Base-by-base conservation (phyloP, 2,329 filamentous ascomycete genomes). In the Phoma sp. region DNA sequence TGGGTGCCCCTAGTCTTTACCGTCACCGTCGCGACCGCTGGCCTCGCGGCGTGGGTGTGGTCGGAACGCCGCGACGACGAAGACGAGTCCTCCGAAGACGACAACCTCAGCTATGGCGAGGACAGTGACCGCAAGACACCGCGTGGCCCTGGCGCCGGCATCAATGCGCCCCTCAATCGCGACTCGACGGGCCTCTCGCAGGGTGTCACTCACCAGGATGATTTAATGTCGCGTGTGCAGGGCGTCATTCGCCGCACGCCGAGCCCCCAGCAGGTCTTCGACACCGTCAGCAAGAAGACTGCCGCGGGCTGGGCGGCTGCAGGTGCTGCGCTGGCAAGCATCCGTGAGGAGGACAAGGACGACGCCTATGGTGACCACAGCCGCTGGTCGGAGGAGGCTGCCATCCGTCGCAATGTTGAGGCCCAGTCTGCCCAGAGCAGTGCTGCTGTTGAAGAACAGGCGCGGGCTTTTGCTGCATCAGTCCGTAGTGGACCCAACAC, bases 21-120 rank as follows among this genome's bases (percentile, higher is more conserved):
- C 44, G 86, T 96, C 54, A 93, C 91, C 41, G 86, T 96, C 64
- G 93, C 93, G 57, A 91, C 93, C 22, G 87, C 90, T 50, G 92
- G 93, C 30, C 78, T 96, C 42, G 93, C 88, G 47, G 91, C 91
- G 52, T 98, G 93, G 93, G 86, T 93, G 57, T 96, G 92, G 92
- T 96, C 89, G 74, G 92, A 96, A 78, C 88, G 91, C 68, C 86
- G 83, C 68, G 88, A 90, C 62, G 84, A 88, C 54, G 88, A 91
- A 47, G 88, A 92, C 25, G 83, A 86, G 47, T 82, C 85, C 52
- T 82, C 86, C 58, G 80, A 82, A 59, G 64, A 67, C 35, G 65
- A 67, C 14, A 67, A 77, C 47, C 70, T 75, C 39, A 71, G 69
- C 61, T 75, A 75, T 65, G 80, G 80, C 50, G 80, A 80, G 49